These are phyloP conservation scores for Phalaenopsis aphrodite DNA, from an alignment of 106 monocot species.

Conservation along the genomic window DNA sequence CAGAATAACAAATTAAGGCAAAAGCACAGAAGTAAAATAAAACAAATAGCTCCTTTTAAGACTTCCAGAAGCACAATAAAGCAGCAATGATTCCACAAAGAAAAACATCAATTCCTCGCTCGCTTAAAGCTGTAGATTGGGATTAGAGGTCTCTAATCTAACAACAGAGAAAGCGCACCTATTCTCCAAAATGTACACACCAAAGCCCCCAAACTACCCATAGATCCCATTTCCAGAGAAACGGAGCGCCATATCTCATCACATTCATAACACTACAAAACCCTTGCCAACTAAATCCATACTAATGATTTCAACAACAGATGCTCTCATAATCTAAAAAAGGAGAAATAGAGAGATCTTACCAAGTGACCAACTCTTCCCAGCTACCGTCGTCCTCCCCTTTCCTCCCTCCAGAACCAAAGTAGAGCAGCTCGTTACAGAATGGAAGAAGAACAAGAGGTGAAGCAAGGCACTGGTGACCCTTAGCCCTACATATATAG, in stretches of 20 bases:
- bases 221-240: not conserved
- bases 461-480: not conserved
- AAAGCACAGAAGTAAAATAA: not conserved
- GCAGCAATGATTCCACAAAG: not conserved
- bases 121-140: not conserved
- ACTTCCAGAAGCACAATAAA: not conserved
- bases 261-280: not conserved
- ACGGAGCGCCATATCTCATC: not conserved
- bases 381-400: not conserved
- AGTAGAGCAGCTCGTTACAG: not conserved
- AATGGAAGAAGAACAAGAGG: not conserved
- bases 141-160: not conserved
- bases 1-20: not conserved
- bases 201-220: not conserved
- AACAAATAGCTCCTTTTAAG: not conserved
- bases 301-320: no score
- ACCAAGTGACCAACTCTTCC: not conserved
- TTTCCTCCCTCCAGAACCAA: not conserved
- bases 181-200: not conserved
- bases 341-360: not conserved
- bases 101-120: not conserved
- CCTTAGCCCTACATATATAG: slow-evolving; percentile 3
- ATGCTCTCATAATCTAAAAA: not conserved
- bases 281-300: not conserved
- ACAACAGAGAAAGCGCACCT: not conserved